Conservation (phyloP, 805 yeast genomes). For the Metschnikowia bowlesiae region DNA sequence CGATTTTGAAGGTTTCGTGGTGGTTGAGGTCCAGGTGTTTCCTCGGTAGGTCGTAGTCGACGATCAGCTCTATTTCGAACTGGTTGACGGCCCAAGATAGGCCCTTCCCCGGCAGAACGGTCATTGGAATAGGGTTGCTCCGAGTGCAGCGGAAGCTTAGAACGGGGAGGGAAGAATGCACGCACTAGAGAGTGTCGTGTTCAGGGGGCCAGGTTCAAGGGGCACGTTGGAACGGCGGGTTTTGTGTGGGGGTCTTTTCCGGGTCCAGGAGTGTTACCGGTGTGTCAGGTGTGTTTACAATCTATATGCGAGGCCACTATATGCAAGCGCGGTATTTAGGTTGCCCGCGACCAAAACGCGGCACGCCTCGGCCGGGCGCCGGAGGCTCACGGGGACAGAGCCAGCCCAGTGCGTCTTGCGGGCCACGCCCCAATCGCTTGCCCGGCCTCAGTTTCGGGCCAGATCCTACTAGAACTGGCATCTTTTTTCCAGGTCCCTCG, state of each 20-base stretch:
- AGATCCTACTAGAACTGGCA: too few relatives aligned
- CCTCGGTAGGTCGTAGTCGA: constrained; percentile 1
- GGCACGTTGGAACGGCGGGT: neutral
- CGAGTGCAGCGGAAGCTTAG: neutral
- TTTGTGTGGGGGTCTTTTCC: neutral
- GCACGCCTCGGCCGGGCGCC: too few relatives aligned
- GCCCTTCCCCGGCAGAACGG: constrained; percentile 1
- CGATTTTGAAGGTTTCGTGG: constrained; percentile 23
- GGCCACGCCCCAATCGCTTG: too few relatives aligned
- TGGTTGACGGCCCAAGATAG: constrained; percentile 4
- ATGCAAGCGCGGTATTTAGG: neutral
- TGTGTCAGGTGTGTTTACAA: constrained; percentile 4
- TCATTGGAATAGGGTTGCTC: neutral
- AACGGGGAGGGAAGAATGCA: too few relatives aligned
- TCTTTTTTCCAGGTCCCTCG: too few relatives aligned
- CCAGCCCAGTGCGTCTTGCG: too few relatives aligned
- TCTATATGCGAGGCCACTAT: neutral
- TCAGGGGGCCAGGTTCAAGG: neutral
- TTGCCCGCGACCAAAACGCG: neutral
- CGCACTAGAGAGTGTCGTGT: too few relatives aligned
- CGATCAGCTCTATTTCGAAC: constrained; percentile 1
- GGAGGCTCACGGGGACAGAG: too few relatives aligned
- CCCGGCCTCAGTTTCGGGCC: too few relatives aligned
- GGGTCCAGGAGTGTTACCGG: neutral
- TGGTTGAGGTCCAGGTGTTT: neutral